Conservation (phyloP, 1,139 yeast species). For the Candida sojae region DNA sequence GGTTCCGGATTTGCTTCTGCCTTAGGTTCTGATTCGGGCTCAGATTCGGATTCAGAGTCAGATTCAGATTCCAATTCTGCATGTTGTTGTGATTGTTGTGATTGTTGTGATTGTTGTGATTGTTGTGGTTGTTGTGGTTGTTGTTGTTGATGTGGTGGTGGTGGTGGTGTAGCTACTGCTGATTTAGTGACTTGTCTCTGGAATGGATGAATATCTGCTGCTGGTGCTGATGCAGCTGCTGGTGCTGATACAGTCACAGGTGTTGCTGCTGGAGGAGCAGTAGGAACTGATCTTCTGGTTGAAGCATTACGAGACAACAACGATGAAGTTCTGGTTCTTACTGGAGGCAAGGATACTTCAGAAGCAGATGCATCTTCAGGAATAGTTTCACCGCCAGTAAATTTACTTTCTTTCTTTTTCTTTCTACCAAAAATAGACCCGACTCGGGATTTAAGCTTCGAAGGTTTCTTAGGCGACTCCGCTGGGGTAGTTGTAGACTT, state of each 20-base stretch:
- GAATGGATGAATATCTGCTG: neutral
- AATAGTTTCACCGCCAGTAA: slow-evolving; percentile 22
- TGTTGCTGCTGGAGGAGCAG: slow-evolving; percentile 1
- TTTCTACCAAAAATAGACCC: slow-evolving; percentile 83
- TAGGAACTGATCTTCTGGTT: slow-evolving; percentile 12
- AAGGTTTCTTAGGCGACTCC: slow-evolving; percentile 22
- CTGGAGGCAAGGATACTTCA: slow-evolving; percentile 19
- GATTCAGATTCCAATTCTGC: no score
- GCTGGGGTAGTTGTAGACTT: slow-evolving; percentile 1
- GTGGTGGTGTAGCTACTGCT: neutral
- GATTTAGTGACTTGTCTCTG: slow-evolving; percentile 6
- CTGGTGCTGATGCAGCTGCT: slow-evolving; percentile 6
- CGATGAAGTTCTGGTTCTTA: slow-evolving; percentile 13
- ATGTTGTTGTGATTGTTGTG: neutral
- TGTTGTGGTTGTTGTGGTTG: no score
- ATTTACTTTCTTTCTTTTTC: slow-evolving; percentile 41
- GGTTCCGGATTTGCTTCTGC: no score
- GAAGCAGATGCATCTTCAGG: slow-evolving; percentile 39
- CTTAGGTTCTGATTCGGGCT: no score
- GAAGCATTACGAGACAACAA: slow-evolving; percentile 10
- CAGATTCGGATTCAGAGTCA: no score
- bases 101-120: neutral
- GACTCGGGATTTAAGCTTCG: slow-evolving; percentile 69
- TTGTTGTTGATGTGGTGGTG: slow-evolving; percentile 1
- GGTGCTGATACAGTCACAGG: neutral